phyloP scores from a whole-genome alignment of 495 filamentous ascomycete genomes.

The Collariella sp. region DNA sequence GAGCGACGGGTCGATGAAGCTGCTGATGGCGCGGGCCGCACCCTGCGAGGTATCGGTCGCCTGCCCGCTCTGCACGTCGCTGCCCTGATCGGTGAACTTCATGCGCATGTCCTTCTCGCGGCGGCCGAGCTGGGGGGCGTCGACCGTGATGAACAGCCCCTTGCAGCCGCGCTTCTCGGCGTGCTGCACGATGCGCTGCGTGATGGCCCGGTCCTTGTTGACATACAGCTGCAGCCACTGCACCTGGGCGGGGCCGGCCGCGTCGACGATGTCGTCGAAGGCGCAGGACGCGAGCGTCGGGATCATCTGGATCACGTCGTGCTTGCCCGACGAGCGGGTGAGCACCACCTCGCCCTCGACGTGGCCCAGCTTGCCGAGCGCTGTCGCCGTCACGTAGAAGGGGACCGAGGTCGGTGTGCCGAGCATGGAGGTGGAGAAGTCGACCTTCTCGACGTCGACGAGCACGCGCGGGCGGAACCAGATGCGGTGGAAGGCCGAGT shows the following conservation, averaged over 20 bases:
- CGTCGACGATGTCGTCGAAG: slow-evolving; percentile 95
- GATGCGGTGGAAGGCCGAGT: slow-evolving; percentile 90
- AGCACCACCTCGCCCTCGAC: slow-evolving; percentile 87
- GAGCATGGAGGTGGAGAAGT: slow-evolving; percentile 83
- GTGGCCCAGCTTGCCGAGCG: slow-evolving; percentile 83
- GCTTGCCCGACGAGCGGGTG: slow-evolving; percentile 70
- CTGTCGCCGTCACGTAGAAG: slow-evolving; percentile 90
- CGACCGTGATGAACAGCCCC: slow-evolving; percentile 96
- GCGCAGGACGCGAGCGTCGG: slow-evolving; percentile 95
- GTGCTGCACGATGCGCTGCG: slow-evolving; percentile 79
- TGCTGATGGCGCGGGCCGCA: slow-evolving; percentile 81
- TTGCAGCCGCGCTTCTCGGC: slow-evolving; percentile 91
- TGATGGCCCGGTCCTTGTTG: slow-evolving; percentile 91
- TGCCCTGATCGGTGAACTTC: slow-evolving; percentile 82
- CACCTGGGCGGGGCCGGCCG: slow-evolving; percentile 66
- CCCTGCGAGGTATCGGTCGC: slow-evolving; percentile 81
- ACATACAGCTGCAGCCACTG: slow-evolving; percentile 99
- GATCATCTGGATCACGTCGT: slow-evolving; percentile 93
- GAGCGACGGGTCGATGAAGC: slow-evolving; percentile 87
- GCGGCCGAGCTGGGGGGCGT: slow-evolving; percentile 90
- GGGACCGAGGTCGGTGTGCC: slow-evolving; percentile 72
- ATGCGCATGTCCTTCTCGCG: slow-evolving; percentile 92
- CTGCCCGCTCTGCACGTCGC: slow-evolving; percentile 66
- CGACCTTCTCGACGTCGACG: slow-evolving; percentile 77
- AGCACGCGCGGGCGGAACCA: slow-evolving; percentile 90